Percentiles rank a stretch among this genome's conserved stretches.
Conservation (phyloP, 176 grass and related monocot genomes). For the Tillandsia leiboldiana region DNA sequence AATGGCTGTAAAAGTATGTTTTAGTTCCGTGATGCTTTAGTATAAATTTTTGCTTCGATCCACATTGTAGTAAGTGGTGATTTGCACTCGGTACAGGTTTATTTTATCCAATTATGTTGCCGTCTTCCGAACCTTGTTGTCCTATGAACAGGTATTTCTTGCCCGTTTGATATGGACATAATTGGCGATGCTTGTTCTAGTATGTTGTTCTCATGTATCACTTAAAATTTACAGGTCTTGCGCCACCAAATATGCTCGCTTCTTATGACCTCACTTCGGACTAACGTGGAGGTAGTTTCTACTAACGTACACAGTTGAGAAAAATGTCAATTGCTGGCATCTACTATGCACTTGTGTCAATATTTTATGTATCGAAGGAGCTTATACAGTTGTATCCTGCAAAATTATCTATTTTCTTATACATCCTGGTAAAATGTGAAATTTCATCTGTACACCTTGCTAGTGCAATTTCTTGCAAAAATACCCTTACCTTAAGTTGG, state of each 20-base stretch:
- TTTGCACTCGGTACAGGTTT: constrained; percentile 59
- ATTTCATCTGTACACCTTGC: too few species aligned
- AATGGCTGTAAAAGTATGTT: background rate
- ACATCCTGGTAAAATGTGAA: too few species aligned
- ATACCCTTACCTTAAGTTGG: too few species aligned
- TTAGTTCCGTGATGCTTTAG: background rate
- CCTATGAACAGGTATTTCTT: constrained; percentile 78
- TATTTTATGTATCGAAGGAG: too few species aligned
- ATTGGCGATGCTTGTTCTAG: constrained; percentile 11
- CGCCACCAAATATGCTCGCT: constrained; percentile 95
- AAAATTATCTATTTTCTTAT: too few species aligned
- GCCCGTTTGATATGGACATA: too few species aligned
- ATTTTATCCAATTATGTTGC: constrained; percentile 80
- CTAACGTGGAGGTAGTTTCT: constrained; percentile 73
- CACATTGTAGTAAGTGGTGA: constrained; percentile 2
- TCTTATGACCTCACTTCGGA: constrained; percentile 97
- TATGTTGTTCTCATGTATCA: constrained; percentile 1
- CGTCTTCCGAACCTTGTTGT: constrained; percentile 61
- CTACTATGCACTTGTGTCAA: background rate
- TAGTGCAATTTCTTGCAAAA: too few species aligned
- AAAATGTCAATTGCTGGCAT: background rate
- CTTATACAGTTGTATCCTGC: too few species aligned
- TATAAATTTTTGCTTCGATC: background rate
- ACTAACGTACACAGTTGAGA: constrained; percentile 6
- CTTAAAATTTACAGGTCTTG: constrained; percentile 59